Conservation (phyloP, 177 flowering plant species). For the Vitis hybrid region DNA sequence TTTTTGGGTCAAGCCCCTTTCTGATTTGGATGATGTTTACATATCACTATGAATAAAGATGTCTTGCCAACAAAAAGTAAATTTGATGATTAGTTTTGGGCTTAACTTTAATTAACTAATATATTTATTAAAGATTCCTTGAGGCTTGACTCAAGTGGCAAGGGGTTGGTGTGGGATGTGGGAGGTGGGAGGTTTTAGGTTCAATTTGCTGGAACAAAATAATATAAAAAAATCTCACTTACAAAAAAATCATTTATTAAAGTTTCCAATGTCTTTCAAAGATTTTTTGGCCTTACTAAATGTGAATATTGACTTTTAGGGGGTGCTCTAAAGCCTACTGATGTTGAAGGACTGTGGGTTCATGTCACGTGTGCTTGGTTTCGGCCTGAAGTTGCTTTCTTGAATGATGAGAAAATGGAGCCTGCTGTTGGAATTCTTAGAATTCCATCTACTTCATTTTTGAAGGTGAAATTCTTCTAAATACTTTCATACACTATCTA, state of each 20-base stretch:
- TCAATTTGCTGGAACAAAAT: no score
- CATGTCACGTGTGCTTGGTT: constrained; percentile 83
- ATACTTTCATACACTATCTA: neutral
- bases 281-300: neutral
- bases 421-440: constrained; percentile 67
- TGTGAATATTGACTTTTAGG: constrained; percentile 32
- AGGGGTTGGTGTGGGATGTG: no score
- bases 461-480: constrained; percentile 35
- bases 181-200: no score
- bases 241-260: neutral
- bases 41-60: neutral
- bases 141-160: no score
- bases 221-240: no score
- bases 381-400: constrained; percentile 63
- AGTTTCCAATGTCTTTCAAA: neutral
- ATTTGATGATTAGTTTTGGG: no score
- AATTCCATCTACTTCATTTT: constrained; percentile 55
- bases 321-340: constrained; percentile 75
- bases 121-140: no score
- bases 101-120: neutral
- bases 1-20: neutral
- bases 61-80: no score
- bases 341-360: constrained; percentile 58
- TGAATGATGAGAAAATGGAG: constrained; percentile 61
- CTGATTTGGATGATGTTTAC: neutral